Percentiles rank a stretch among this genome's conserved stretches.
Conservation (phyloP, 148 eudicot genomes). For the Rhododendron kiyosumense region DNA sequence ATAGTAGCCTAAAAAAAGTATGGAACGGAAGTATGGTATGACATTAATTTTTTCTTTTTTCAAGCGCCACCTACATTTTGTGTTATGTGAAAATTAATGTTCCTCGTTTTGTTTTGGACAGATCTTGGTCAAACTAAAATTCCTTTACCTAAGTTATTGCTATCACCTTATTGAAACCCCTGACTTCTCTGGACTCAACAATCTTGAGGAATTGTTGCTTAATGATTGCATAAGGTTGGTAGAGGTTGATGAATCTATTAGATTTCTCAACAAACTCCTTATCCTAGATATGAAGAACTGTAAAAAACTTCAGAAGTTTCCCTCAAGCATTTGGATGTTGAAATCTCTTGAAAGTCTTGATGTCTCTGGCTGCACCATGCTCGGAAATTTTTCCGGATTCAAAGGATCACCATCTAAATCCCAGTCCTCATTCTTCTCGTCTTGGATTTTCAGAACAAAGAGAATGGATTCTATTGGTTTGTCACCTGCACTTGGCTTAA, state of each 20-base stretch:
- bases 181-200: conserved; percentile 8
- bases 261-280: not conserved
- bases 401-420: not conserved
- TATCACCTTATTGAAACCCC: not conserved
- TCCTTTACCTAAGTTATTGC: conserved; percentile 7
- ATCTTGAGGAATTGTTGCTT: conserved; percentile 8
- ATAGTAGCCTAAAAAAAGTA: not conserved
- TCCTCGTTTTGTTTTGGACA: not conserved
- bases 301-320: not conserved
- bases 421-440: not conserved
- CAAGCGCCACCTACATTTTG: not conserved
- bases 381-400: not conserved
- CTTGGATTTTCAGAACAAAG: not conserved
- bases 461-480: not conserved
- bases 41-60: not conserved
- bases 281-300: not conserved
- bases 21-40: not conserved
- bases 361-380: not conserved
- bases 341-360: not conserved
- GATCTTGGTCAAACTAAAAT: not conserved
- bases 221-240: conserved; percentile 3
- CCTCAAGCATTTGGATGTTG: not conserved
- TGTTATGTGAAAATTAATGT: not conserved
- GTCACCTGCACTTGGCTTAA: not conserved
- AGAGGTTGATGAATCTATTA: conserved; percentile 6